A percentile compares a stretch with the other conserved stretches of the same genome.
phyloP scores from a whole-genome alignment of 2,329 filamentous ascomycete species.

The Fusarium sp. region DNA sequence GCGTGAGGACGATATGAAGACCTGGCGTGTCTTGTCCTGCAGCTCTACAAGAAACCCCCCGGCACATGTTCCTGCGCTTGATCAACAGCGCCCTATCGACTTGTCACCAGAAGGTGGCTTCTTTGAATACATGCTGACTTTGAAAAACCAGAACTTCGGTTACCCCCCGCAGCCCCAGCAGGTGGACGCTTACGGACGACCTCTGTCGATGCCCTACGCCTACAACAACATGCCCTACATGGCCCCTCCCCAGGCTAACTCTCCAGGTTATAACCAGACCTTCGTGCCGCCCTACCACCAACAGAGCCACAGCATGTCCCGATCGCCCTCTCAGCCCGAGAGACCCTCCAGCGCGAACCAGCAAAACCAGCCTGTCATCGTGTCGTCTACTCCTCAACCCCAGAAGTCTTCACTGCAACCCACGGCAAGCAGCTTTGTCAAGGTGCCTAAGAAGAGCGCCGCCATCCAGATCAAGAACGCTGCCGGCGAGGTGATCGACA shows the following conservation, averaged over 20 bases:
- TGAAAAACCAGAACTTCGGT: slow-evolving; percentile 74
- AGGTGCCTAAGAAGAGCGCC: slow-evolving; percentile 72
- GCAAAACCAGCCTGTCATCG: slow-evolving; percentile 66
- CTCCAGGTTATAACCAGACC: slow-evolving; percentile 63
- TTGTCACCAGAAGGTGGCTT: slow-evolving; percentile 76
- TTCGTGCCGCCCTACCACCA: slow-evolving; percentile 58
- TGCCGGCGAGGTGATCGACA: slow-evolving; percentile 81
- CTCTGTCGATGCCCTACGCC: slow-evolving; percentile 55
- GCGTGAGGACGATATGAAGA: slow-evolving; percentile 43
- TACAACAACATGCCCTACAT: slow-evolving; percentile 66
- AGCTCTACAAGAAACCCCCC: slow-evolving; percentile 23
- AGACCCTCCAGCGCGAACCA: slow-evolving; percentile 75
- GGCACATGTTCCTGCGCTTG: slow-evolving; percentile 19
- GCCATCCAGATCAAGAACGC: slow-evolving; percentile 88
- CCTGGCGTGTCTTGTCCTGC: slow-evolving; percentile 37
- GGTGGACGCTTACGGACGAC: slow-evolving; percentile 54
- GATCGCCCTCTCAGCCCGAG: slow-evolving; percentile 83
- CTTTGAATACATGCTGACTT: slow-evolving; percentile 80
- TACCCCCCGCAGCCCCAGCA: slow-evolving; percentile 59
- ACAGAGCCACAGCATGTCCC: slow-evolving; percentile 80
- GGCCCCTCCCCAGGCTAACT: slow-evolving; percentile 57
- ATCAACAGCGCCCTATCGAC: slow-evolving; percentile 58
- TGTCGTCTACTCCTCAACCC: slow-evolving; percentile 73
- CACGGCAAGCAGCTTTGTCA: slow-evolving; percentile 60
- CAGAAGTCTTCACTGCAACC: slow-evolving; percentile 70